Evolutionary conservation across 495 filamentous ascomycete genomes (phyloP).

Genomic region (Astrothelium subdiscretum): DNA sequence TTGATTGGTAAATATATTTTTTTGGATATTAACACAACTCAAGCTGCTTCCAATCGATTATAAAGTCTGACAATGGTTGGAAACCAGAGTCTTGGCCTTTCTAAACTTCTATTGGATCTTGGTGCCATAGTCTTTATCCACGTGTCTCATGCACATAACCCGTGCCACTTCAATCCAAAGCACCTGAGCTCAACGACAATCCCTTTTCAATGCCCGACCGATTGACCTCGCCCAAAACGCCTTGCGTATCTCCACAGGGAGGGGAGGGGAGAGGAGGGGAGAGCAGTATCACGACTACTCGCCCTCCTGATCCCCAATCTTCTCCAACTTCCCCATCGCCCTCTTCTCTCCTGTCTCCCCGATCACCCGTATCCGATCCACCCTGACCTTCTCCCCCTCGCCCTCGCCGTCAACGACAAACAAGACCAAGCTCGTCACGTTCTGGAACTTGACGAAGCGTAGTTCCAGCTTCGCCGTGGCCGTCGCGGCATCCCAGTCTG

Average conservation of each 20-base stretch:
- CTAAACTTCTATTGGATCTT: neutral
- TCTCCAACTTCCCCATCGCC: slow-evolving; percentile 88
- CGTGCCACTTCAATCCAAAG: neutral
- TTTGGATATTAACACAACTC: too few species aligned
- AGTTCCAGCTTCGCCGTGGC: slow-evolving; percentile 73
- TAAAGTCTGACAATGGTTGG: too few species aligned
- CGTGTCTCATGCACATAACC: neutral
- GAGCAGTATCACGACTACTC: neutral
- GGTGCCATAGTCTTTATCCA: neutral
- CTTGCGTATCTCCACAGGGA: too few species aligned
- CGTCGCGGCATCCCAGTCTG: slow-evolving; percentile 76
- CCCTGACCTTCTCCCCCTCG: slow-evolving; percentile 69
- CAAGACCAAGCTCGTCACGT: slow-evolving; percentile 68
- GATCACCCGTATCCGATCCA: slow-evolving; percentile 77
- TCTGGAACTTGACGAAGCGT: slow-evolving; percentile 97
- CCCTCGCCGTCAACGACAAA: slow-evolving; percentile 87
- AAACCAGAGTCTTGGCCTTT: too few species aligned
- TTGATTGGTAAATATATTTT: too few species aligned
- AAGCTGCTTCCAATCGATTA: too few species aligned
- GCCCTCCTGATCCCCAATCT: slow-evolving; percentile 64
- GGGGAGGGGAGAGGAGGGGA: too few species aligned
- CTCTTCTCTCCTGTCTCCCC: slow-evolving; percentile 90
- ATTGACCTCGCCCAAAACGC: too few species aligned
- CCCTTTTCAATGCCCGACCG: neutral
- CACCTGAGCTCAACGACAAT: too few species aligned